These are phyloP conservation scores for Pseudodiploospora longispora DNA, from an alignment of 2,329 filamentous ascomycete genomes.

Conservation along the genomic window DNA sequence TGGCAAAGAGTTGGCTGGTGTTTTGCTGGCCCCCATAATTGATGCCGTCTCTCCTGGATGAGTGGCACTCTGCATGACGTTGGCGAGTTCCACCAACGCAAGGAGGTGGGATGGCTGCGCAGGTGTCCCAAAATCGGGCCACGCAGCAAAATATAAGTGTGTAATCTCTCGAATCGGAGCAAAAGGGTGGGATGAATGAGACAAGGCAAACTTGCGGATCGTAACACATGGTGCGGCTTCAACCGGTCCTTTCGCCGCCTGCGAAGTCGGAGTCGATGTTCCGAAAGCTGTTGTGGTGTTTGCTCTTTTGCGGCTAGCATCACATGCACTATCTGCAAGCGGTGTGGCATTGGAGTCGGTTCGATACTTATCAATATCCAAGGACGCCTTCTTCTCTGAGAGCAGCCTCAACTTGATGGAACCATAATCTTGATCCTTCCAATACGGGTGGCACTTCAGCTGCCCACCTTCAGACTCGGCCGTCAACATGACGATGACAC, in stretches of 20 bases:
- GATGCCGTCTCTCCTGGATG: constrained; percentile 38
- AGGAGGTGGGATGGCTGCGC: constrained; percentile 82
- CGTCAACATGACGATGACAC: constrained; percentile 93
- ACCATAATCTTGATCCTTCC: constrained; percentile 73
- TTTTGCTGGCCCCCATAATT: constrained; percentile 22
- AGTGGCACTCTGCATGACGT: constrained; percentile 57
- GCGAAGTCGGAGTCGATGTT: constrained; percentile 19
- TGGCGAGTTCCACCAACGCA: constrained; percentile 81
- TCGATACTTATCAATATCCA: constrained; percentile 57
- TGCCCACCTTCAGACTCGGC: constrained; percentile 90
- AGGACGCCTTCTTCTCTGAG: constrained; percentile 72
- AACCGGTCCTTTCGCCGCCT: constrained; percentile 20
- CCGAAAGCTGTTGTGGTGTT: constrained; percentile 42
- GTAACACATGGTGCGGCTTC: constrained; percentile 65
- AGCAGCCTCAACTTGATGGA: constrained; percentile 65
- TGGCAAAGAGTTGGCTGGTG: constrained; percentile 20
- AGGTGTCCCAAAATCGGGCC: constrained; percentile 93
- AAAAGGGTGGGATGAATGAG: constrained; percentile 70
- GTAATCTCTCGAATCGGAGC: constrained; percentile 85
- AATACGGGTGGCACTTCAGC: constrained; percentile 91
- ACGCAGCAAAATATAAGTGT: constrained; percentile 89
- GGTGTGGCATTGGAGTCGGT: constrained; percentile 26
- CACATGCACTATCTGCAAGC: constrained; percentile 18
- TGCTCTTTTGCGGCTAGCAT: constrained; percentile 42
- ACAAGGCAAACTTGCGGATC: constrained; percentile 79